Percentiles rank a stretch among this genome's conserved stretches.
phyloP scores from a whole-genome alignment of 78 protist genomes.

The Dictyostelium firmibasis region DNA sequence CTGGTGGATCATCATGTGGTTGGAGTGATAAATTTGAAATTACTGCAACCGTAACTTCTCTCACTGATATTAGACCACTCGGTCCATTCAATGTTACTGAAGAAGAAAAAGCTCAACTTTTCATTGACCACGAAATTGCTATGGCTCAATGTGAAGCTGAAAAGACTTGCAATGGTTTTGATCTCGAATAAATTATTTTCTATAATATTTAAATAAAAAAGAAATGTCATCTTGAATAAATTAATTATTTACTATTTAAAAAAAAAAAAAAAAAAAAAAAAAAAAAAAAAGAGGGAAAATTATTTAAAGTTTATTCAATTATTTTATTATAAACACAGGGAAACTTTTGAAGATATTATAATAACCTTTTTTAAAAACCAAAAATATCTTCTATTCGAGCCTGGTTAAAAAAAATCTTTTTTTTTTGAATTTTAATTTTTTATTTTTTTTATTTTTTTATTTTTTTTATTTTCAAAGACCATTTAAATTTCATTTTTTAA shows the following conservation, averaged over 20 bases:
- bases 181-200: background rate
- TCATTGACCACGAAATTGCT: background rate
- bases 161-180: background rate
- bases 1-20: conserved; percentile 18
- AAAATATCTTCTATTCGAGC: background rate
- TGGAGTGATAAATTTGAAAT: conserved; percentile 37
- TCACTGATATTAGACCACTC: conserved; percentile 40
- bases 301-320: too few relatives aligned
- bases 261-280: too few relatives aligned
- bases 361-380: background rate
- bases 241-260: too few relatives aligned
- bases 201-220: background rate
- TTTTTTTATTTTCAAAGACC: background rate
- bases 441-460: background rate
- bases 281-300: too few relatives aligned
- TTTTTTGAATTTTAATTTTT: too few relatives aligned
- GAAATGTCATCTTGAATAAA: too few relatives aligned
- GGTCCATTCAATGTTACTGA: conserved; percentile 80
- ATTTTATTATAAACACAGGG: background rate
- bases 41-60: conserved; percentile 25
- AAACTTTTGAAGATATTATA: background rate
- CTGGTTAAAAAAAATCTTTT: background rate
- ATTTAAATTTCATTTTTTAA: background rate
- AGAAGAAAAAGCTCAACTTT: background rate
- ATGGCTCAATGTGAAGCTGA: background rate